These are phyloP conservation scores for Debaryomyces coudertii DNA, from an alignment of 1,139 yeast species.

Conservation along the genomic window DNA sequence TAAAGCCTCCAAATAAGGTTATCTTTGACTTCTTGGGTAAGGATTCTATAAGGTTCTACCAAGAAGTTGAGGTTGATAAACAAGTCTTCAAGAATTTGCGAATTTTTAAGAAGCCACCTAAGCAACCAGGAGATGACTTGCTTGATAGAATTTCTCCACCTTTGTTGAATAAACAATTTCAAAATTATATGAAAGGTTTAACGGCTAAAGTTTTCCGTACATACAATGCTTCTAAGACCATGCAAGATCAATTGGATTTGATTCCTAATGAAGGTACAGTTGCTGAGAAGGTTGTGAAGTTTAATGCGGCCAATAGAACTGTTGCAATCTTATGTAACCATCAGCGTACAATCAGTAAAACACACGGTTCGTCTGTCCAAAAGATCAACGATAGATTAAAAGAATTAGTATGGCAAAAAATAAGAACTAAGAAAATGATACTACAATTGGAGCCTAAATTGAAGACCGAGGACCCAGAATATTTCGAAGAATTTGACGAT, in stretches of 20 bases:
- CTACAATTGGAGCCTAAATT: slow-evolving; percentile 62
- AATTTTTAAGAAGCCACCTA: slow-evolving; percentile 85
- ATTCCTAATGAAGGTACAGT: slow-evolving; percentile 85
- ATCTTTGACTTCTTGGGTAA: slow-evolving; percentile 96
- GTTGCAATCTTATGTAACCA: slow-evolving; percentile 97
- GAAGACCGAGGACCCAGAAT: slow-evolving; percentile 55
- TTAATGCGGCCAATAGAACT: slow-evolving; percentile 92
- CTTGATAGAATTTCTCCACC: slow-evolving; percentile 90
- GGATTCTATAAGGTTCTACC: slow-evolving; percentile 89
- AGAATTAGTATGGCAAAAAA: slow-evolving; percentile 84
- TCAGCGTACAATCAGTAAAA: slow-evolving; percentile 88
- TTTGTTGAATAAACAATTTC: slow-evolving; percentile 81
- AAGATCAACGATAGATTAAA: slow-evolving; percentile 75
- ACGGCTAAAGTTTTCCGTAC: slow-evolving; percentile 98
- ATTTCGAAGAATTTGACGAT: slow-evolving; percentile 73
- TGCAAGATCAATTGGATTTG: slow-evolving; percentile 90
- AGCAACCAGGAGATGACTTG: slow-evolving; percentile 87
- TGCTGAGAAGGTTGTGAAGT: slow-evolving; percentile 82
- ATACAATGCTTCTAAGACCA: slow-evolving; percentile 92
- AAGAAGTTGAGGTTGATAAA: slow-evolving; percentile 86
- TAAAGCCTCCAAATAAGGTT: slow-evolving; percentile 84
- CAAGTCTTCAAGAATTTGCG: slow-evolving; percentile 89
- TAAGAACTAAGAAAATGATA: slow-evolving; percentile 72
- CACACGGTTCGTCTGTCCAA: slow-evolving; percentile 78
- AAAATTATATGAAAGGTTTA: slow-evolving; percentile 87